These are phyloP conservation scores for Penicillium rolfsii DNA, from an alignment of 2,329 filamentous ascomycete species.

Conservation along the genomic window DNA sequence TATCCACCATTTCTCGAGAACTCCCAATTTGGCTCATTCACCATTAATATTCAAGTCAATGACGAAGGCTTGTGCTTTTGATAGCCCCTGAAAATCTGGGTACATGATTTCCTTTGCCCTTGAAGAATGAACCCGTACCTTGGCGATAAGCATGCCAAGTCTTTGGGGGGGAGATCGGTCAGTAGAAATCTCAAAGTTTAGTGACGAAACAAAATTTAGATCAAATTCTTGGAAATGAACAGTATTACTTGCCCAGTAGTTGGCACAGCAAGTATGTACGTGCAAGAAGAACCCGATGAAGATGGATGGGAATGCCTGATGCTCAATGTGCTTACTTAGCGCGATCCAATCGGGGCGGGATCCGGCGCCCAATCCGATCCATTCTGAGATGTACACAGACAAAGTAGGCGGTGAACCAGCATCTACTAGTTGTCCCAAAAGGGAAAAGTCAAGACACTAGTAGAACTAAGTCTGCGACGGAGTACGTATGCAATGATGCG, in stretches of 20 bases:
- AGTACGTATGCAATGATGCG: conserved; percentile 20
- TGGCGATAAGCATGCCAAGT: background rate
- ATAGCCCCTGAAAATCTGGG: background rate
- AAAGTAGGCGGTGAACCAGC: background rate
- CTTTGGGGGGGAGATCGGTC: background rate
- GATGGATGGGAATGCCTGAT: background rate
- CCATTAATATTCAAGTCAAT: background rate
- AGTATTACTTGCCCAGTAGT: no score
- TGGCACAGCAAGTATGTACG: background rate
- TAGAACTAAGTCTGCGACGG: background rate
- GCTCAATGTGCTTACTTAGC: background rate
- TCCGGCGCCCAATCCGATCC: background rate
- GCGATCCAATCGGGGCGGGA: background rate
- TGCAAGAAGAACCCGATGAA: background rate
- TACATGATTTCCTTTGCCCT: background rate
- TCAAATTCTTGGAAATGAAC: background rate
- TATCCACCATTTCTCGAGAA: background rate
- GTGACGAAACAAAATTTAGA: no score
- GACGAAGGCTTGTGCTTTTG: background rate
- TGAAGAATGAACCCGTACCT: background rate
- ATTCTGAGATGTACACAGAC: background rate
- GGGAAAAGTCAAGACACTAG: background rate
- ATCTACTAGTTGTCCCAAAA: background rate
- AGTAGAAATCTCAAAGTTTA: no score
- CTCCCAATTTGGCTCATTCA: background rate